phyloP scores from a whole-genome alignment of 2,329 filamentous ascomycete species.

The Aureobasidium sp. region DNA sequence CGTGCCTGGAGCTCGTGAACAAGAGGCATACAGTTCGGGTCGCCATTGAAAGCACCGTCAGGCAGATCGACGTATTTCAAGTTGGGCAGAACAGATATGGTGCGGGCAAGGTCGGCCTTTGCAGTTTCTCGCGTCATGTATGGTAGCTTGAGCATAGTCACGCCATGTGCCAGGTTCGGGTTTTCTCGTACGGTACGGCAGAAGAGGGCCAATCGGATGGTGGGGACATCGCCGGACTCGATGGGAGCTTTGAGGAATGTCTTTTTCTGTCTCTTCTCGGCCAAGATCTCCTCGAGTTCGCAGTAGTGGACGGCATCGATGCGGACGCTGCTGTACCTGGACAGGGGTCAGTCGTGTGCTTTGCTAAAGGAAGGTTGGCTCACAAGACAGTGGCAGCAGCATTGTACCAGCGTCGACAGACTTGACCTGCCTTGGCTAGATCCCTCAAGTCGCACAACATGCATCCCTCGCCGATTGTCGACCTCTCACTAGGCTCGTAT shows the following conservation, averaged over 20 bases:
- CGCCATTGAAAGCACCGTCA: slow-evolving; percentile 78
- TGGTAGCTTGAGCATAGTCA: slow-evolving; percentile 77
- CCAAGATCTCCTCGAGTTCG: slow-evolving; percentile 71
- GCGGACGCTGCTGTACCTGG: slow-evolving; percentile 69
- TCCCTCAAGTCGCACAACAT: slow-evolving; percentile 93
- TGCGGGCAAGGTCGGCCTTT: slow-evolving; percentile 76
- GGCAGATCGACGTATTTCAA: slow-evolving; percentile 86
- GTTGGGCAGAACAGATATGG: slow-evolving; percentile 76
- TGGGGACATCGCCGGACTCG: slow-evolving; percentile 71
- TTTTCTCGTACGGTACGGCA: slow-evolving; percentile 77
- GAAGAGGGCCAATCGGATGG: slow-evolving; percentile 67
- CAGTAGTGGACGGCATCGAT: slow-evolving; percentile 96
- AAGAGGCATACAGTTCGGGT: slow-evolving; percentile 65
- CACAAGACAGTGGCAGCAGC: slow-evolving; percentile 56
- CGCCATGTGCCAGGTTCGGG: slow-evolving; percentile 58
- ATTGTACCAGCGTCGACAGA: slow-evolving; percentile 64
- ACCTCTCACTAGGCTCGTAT: slow-evolving; percentile 78
- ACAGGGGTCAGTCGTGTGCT: neutral
- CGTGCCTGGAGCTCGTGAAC: slow-evolving; percentile 77
- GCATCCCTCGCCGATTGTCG: slow-evolving; percentile 69
- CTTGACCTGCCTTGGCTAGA: slow-evolving; percentile 69
- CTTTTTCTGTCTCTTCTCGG: slow-evolving; percentile 68
- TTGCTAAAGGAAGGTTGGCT: slow-evolving; percentile 30
- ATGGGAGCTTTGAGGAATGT: slow-evolving; percentile 50
- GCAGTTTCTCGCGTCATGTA: slow-evolving; percentile 91